Percentiles rank a stretch among this genome's conserved stretches.
Evolutionary conservation across 306 rosid genomes (phyloP).

Genomic region (Prunus kanzakura): DNA sequence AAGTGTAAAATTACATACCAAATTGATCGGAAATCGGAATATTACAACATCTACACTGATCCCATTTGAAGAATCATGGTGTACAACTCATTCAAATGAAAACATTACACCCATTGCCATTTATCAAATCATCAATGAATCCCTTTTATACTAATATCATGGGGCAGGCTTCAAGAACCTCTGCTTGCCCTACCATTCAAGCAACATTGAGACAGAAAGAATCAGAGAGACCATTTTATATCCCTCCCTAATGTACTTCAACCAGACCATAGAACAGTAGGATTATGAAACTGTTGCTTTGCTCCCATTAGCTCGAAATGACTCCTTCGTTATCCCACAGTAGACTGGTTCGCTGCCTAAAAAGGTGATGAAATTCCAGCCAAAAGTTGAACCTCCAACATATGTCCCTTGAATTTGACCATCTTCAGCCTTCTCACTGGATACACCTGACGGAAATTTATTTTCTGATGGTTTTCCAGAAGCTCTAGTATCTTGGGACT

Average conservation of each 20-base stretch:
- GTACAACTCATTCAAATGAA: background rate
- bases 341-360: slow-evolving; percentile 53
- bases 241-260: background rate
- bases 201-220: background rate
- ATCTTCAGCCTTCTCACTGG: slow-evolving; percentile 44
- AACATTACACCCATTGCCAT: background rate
- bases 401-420: slow-evolving; percentile 43
- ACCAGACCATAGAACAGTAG: background rate
- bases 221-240: background rate
- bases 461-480: slow-evolving; percentile 32
- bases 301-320: slow-evolving; percentile 38
- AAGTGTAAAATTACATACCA: background rate
- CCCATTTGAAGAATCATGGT: background rate
- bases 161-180: background rate
- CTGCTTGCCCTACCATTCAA: background rate
- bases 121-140: background rate
- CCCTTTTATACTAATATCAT: background rate
- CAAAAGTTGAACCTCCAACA: slow-evolving; percentile 88
- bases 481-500: slow-evolving; percentile 21
- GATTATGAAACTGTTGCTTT: slow-evolving; percentile 6
- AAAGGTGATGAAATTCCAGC: slow-evolving; percentile 80
- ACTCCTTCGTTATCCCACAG: slow-evolving; percentile 68
- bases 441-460: slow-evolving; percentile 23
- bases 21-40: background rate
- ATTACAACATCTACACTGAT: background rate